phyloP scores from a whole-genome alignment of 805 yeast genomes.

The Wickerhamiella brachini region DNA sequence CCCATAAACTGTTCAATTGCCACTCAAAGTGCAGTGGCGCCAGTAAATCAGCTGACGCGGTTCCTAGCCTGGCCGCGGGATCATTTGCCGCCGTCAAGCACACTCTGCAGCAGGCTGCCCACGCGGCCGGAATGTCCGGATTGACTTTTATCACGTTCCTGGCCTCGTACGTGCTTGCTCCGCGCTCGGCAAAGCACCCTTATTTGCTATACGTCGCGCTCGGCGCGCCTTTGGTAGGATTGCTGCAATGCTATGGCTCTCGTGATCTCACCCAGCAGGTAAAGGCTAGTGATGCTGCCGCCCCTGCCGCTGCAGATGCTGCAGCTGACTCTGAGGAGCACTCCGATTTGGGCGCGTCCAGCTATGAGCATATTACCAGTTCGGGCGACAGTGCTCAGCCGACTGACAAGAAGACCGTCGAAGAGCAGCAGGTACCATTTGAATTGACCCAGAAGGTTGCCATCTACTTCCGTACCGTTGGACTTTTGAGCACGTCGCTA shows the following conservation, averaged over 20 bases:
- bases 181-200: slow-evolving; percentile 22
- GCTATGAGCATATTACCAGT: slow-evolving; percentile 13
- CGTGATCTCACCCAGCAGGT: slow-evolving; percentile 12
- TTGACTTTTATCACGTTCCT: slow-evolving; percentile 16
- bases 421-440: background rate
- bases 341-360: slow-evolving; percentile 9
- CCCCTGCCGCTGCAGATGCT: background rate
- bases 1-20: background rate
- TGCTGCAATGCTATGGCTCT: slow-evolving; percentile 18
- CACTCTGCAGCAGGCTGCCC: background rate
- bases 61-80: slow-evolving; percentile 8
- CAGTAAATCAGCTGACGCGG: background rate
- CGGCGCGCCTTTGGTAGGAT: slow-evolving; percentile 21
- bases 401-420: background rate
- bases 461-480: slow-evolving; percentile 15
- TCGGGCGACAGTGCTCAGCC: background rate
- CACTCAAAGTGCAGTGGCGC: background rate
- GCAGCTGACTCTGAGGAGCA: slow-evolving; percentile 4
- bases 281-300: background rate
- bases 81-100: background rate
- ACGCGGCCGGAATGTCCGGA: slow-evolving; percentile 13
- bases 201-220: slow-evolving; percentile 24
- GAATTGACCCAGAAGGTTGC: slow-evolving; percentile 9
- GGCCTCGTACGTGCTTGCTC: slow-evolving; percentile 18
- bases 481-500: slow-evolving; percentile 15